phyloP scores from a whole-genome alignment of 1,284 basidiomycete species.

The Amylostereum areolatum region DNA sequence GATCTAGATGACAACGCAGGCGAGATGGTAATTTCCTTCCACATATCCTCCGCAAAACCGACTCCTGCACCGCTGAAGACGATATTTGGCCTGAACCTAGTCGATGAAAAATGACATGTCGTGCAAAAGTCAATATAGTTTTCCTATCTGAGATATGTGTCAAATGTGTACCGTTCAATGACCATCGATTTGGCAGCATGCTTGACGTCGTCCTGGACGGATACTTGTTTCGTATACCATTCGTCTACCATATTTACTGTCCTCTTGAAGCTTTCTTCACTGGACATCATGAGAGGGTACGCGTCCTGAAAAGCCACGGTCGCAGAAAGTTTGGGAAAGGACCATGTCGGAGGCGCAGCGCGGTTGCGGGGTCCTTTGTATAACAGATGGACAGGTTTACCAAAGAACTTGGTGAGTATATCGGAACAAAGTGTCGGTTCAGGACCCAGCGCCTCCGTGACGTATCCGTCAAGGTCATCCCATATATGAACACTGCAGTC shows the following conservation, averaged over 20 bases:
- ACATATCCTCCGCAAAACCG: conserved; percentile 47
- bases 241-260: conserved; percentile 35
- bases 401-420: conserved; percentile 55
- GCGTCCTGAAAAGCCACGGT: conserved; percentile 63
- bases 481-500: conserved; percentile 46
- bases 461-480: conserved; percentile 53
- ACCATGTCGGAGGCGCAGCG: conserved; percentile 39
- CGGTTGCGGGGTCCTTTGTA: conserved; percentile 61
- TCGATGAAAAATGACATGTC: background rate
- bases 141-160: background rate
- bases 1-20: conserved; percentile 12
- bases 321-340: conserved; percentile 51
- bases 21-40: conserved; percentile 50
- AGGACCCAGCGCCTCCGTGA: conserved; percentile 39
- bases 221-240: conserved; percentile 11
- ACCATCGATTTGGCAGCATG: conserved; percentile 41
- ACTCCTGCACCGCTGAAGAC: conserved; percentile 49
- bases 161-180: conserved; percentile 49
- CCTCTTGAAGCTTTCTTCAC: conserved; percentile 53
- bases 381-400: conserved; percentile 51
- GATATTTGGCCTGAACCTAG: conserved; percentile 70
- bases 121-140: background rate
- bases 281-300: conserved; percentile 61
- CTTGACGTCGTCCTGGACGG: conserved; percentile 42
- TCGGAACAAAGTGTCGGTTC: conserved; percentile 34